These are phyloP conservation scores for Capsicum baccatum DNA, from an alignment of 257 asterid species.

Conservation along the genomic window DNA sequence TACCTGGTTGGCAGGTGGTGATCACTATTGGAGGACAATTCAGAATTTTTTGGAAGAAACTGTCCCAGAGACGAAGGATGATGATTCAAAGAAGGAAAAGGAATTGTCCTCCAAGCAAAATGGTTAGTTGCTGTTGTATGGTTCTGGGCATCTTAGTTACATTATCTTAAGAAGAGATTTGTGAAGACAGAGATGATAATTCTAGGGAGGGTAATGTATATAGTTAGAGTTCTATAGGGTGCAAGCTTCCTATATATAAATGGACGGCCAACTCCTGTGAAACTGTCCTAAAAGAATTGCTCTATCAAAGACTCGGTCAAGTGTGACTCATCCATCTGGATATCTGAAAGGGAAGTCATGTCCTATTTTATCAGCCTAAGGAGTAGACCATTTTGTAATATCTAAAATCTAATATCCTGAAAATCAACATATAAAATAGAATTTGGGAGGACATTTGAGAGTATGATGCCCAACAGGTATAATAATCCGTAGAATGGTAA, in stretches of 20 bases:
- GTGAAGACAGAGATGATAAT: background rate
- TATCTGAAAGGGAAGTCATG: background rate
- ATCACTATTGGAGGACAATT: constrained; percentile 83
- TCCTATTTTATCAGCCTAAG: background rate
- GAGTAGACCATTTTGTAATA: background rate
- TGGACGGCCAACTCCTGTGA: background rate
- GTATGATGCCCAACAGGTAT: constrained; percentile 6
- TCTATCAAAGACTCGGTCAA: background rate
- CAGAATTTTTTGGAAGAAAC: constrained; percentile 65
- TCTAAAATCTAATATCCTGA: constrained; percentile 12
- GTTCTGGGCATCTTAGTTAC: background rate
- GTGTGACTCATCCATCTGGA: background rate
- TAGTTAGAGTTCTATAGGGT: constrained; percentile 3
- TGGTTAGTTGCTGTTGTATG: constrained; percentile 46
- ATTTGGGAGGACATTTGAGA: constrained; percentile 1
- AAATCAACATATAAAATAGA: background rate
- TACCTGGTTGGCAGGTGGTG: constrained; percentile 95
- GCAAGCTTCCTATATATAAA: background rate
- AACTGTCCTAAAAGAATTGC: background rate
- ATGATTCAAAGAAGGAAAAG: constrained; percentile 47
- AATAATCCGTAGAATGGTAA: background rate
- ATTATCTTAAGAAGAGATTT: background rate
- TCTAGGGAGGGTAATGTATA: constrained; percentile 1
- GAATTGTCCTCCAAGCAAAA: constrained; percentile 43
- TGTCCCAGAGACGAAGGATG: constrained; percentile 54